These are phyloP conservation scores for Byssochlamys sp. DNA, from an alignment of 2,329 filamentous ascomycete species.

Conservation along the genomic window DNA sequence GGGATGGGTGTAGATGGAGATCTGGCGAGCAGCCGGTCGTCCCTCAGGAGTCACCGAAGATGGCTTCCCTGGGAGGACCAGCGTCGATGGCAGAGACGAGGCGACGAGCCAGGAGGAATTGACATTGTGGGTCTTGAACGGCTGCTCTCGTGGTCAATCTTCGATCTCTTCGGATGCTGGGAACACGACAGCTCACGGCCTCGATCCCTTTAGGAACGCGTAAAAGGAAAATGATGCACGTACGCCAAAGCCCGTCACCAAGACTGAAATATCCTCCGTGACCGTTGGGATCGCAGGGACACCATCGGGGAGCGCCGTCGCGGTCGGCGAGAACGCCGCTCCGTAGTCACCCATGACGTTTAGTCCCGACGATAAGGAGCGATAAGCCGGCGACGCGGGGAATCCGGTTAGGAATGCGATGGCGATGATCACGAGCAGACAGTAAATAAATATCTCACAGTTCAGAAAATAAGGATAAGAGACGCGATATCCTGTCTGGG, in stretches of 20 bases:
- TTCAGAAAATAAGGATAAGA: neutral
- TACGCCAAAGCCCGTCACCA: slow-evolving; percentile 30
- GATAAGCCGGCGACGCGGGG: slow-evolving; percentile 5
- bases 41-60: slow-evolving; percentile 9
- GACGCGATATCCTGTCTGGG: neutral
- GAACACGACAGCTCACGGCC: neutral
- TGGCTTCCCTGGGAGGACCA: slow-evolving; percentile 37
- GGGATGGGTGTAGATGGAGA: slow-evolving; percentile 46
- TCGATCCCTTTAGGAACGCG: neutral
- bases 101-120: slow-evolving; percentile 80
- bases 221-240: slow-evolving; percentile 5
- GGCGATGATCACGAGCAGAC: neutral
- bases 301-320: slow-evolving; percentile 8
- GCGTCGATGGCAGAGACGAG: slow-evolving; percentile 53
- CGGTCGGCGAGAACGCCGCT: slow-evolving; percentile 8
- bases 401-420: neutral
- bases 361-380: slow-evolving; percentile 4
- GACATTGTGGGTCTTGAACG: slow-evolving; percentile 62
- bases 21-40: slow-evolving; percentile 17
- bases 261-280: slow-evolving; percentile 22
- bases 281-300: slow-evolving; percentile 9
- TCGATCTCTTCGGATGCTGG: slow-evolving; percentile 1
- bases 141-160: slow-evolving; percentile 38
- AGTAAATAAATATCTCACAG: neutral
- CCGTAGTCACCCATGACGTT: slow-evolving; percentile 26